These are phyloP conservation scores for Marasmius sp. DNA, from an alignment of 1,284 basidiomycete species.

Conservation along the genomic window DNA sequence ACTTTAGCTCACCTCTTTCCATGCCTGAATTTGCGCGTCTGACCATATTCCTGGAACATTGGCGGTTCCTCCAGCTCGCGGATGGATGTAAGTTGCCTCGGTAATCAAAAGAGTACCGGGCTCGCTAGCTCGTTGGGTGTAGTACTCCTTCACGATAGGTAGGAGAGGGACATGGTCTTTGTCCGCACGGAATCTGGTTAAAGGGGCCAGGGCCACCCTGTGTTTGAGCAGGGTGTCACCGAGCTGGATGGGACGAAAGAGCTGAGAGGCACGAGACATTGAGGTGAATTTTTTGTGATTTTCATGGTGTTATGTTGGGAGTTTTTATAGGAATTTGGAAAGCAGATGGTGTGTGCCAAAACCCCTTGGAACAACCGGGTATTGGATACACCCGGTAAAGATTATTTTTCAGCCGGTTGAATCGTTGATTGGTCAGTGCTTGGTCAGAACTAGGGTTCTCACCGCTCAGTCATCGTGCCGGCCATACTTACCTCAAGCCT, in stretches of 20 bases:
- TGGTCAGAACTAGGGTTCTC: too few species aligned
- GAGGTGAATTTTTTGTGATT: too few species aligned
- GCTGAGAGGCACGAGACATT: neutral
- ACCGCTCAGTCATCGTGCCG: too few species aligned
- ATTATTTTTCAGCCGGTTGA: too few species aligned
- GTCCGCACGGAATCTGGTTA: neutral
- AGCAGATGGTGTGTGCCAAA: too few species aligned
- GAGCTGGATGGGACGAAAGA: neutral
- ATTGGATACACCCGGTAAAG: too few species aligned
- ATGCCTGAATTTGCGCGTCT: constrained; percentile 34
- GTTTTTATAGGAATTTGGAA: too few species aligned
- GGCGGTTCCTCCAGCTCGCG: constrained; percentile 35
- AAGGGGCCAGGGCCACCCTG: neutral
- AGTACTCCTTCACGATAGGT: constrained; percentile 41
- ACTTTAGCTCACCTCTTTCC: constrained; percentile 31
- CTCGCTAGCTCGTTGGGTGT: constrained; percentile 41
- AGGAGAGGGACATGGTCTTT: constrained; percentile 24
- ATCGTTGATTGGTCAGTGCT: too few species aligned
- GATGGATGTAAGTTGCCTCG: constrained; percentile 44
- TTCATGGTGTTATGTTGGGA: too few species aligned
- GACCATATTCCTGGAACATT: constrained; percentile 40
- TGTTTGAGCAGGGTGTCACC: neutral
- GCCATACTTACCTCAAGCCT: too few species aligned
- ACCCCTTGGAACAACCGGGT: too few species aligned
- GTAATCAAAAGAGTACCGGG: constrained; percentile 50